Evolutionary conservation across 495 filamentous ascomycete species (phyloP), one percentile per base, ranked within the genome.

Genomic region (Aspergillus homomorphus): DNA sequence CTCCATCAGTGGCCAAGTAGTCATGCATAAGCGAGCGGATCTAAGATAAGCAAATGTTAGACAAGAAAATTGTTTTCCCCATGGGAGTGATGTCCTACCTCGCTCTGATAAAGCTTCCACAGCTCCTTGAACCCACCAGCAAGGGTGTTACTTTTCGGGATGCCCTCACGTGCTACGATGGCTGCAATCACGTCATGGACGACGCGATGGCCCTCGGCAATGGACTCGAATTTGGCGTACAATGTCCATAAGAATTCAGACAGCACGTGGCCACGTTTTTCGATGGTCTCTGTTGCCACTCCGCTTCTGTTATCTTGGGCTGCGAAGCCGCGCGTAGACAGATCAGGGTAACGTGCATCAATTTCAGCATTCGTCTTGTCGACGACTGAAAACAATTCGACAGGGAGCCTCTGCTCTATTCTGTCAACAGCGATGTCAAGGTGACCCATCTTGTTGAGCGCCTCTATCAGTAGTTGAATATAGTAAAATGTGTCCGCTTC

Each of bases 401-500:
- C 90, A 0, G 94, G 94, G 7, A 99, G 79, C 46, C 94, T 82
- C 65, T 98, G 91, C 63, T 97, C 93, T 62, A 99, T 88, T 1
- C 83, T 87, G 62, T 97, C 88, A 33, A 97, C 85, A 5, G 92
- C 92, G 26, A 86, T 80, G 52, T 96, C 90, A 30, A 99, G 78
- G 55, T 88, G 82, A 6, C 89, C 90, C 73, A 98, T 85, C 61
- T 87, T 91, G 67, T 95, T 92, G 42, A 99, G 72, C 0, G 93
- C 83, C 70, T 99, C 94, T 2, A 96, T 84, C 26, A 98, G 71
- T 50, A 98, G 80, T 49, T 87, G 87, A 49, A 99, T 89, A 65
- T 98, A 98, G 57, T 87, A 88, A 61, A 97, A 96, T 2, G 89
- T 96, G 65, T 98, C 91, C 4, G 89, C 89, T 73, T 99, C 94